Evolutionary conservation across 495 filamentous ascomycete species (phyloP).

Genomic region (Talaromyces liani): DNA sequence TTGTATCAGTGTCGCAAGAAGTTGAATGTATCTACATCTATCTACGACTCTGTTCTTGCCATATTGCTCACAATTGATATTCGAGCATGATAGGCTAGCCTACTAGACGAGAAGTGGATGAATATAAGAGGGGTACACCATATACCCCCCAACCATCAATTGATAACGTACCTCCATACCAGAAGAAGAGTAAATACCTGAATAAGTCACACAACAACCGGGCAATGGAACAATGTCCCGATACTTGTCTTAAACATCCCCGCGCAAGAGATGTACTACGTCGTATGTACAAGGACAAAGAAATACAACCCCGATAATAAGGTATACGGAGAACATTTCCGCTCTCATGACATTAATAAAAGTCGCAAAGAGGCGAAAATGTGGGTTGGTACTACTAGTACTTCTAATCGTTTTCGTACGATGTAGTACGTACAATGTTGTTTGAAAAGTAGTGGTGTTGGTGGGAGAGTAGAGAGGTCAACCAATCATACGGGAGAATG

Average conservation of each 20-base stretch:
- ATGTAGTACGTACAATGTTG: neutral
- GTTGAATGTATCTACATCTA: neutral
- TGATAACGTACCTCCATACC: neutral
- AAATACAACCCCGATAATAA: neutral
- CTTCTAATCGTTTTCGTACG: neutral
- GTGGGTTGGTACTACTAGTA: no score
- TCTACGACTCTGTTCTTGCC: neutral
- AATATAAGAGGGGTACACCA: neutral
- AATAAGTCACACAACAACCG: neutral
- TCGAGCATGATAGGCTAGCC: no score
- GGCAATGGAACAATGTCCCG: neutral
- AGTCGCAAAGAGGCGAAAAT: no score
- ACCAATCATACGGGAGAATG: no score
- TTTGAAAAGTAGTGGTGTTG: no score
- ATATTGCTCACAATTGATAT: neutral
- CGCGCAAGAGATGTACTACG: no score
- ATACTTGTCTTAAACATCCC: no score
- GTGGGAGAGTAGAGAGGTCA: neutral
- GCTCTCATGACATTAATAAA: neutral
- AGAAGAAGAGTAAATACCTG: neutral
- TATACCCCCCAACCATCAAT: neutral
- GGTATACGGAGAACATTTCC: neutral
- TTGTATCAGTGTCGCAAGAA: neutral
- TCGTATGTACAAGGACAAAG: no score
- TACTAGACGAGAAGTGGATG: neutral